These are phyloP conservation scores for Carallia pectinifolia DNA, from an alignment of 345 rosid species.

Conservation along the genomic window DNA sequence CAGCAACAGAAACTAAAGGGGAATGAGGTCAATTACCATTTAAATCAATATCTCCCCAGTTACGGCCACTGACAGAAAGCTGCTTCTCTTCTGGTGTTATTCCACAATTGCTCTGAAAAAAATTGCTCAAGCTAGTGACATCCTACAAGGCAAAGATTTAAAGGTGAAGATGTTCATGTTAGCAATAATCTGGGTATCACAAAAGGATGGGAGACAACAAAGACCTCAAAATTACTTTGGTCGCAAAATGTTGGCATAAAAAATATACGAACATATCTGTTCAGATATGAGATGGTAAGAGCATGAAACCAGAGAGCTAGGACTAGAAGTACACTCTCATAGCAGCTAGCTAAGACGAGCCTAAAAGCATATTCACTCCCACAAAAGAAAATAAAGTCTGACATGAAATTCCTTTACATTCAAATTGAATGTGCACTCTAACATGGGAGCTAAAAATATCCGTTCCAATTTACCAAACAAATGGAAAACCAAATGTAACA, in stretches of 20 bases:
- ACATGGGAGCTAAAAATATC: neutral
- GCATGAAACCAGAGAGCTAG: neutral
- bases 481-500: conserved; percentile 1
- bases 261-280: neutral
- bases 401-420: neutral
- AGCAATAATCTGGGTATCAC: too few relatives aligned
- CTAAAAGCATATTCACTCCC: neutral
- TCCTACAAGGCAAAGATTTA: conserved; percentile 45
- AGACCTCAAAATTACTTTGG: too few relatives aligned
- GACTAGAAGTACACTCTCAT: neutral
- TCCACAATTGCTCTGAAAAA: conserved; percentile 71
- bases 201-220: too few relatives aligned
- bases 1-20: conserved; percentile 2
- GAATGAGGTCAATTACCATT: conserved; percentile 46
- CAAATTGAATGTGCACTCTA: neutral
- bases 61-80: conserved; percentile 88
- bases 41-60: conserved; percentile 96
- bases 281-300: neutral
- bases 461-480: neutral
- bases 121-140: conserved; percentile 60
- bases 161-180: neutral
- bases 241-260: neutral
- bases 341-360: neutral
- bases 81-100: conserved; percentile 80
- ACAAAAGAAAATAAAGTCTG: neutral